Conservation (phyloP, 2,329 filamentous ascomycete genomes). For the Neofusicoccum parvum region DNA sequence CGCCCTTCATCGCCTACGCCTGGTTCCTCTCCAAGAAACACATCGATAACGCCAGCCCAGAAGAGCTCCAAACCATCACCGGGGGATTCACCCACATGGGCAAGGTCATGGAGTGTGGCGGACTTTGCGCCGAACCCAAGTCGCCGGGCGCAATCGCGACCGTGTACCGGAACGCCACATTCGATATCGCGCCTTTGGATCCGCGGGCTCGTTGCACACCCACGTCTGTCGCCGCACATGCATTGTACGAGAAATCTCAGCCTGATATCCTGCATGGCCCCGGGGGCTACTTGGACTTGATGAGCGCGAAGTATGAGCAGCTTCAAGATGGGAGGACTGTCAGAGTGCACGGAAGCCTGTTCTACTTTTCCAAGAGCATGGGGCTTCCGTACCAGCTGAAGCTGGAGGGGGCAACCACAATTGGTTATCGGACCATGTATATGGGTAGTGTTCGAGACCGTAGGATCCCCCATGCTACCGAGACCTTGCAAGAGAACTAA, state of each 20-base stretch:
- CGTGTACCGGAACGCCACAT: slow-evolving; percentile 46
- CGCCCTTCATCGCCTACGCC: slow-evolving; percentile 29
- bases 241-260: not conserved
- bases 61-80: not conserved
- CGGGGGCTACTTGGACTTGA: not conserved
- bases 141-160: slow-evolving; percentile 46
- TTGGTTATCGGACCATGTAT: slow-evolving; percentile 50
- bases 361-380: slow-evolving; percentile 23
- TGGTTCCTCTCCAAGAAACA: slow-evolving; percentile 1
- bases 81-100: slow-evolving; percentile 49
- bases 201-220: slow-evolving; percentile 29
- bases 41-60: no score
- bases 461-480: slow-evolving; percentile 1
- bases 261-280: not conserved
- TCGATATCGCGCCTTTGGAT: slow-evolving; percentile 51
- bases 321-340: not conserved
- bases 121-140: slow-evolving; percentile 52
- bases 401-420: slow-evolving; percentile 48
- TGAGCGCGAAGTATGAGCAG: not conserved
- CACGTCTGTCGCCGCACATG: not conserved
- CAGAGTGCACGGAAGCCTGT: not conserved
- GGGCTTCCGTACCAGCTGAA: slow-evolving; percentile 49
- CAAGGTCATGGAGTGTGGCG: slow-evolving; percentile 59
- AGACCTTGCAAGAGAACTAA: no score
- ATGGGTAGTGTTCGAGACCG: slow-evolving; percentile 50